Evolutionary conservation across 1,284 basidiomycete genomes (phyloP).

Genomic region (Fistulina hepatica): DNA sequence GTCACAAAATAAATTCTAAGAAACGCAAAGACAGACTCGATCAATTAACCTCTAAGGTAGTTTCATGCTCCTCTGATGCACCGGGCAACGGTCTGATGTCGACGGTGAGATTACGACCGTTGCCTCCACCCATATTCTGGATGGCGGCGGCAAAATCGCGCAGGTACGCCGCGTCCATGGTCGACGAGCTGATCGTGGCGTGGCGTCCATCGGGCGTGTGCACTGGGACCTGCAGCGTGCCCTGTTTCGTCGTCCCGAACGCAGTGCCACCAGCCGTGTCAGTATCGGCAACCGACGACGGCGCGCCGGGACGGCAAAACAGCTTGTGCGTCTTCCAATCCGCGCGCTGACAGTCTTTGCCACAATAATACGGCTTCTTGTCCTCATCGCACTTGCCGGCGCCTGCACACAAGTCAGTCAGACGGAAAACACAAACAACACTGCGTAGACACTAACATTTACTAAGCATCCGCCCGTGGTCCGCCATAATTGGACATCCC

Average conservation of each 20-base stretch:
- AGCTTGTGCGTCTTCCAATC: conserved; percentile 25
- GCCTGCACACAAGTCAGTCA: conserved; percentile 14
- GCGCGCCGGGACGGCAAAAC: conserved; percentile 20
- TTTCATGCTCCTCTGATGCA: too few relatives aligned
- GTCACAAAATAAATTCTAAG: too few relatives aligned
- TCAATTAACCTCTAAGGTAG: too few relatives aligned
- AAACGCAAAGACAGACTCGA: too few relatives aligned
- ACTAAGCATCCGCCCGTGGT: conserved; percentile 19
- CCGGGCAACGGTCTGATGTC: too few relatives aligned
- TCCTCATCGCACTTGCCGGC: conserved; percentile 24
- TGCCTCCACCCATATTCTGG: too few relatives aligned
- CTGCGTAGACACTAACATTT: conserved; percentile 15
- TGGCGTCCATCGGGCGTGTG: neutral
- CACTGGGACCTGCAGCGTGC: neutral
- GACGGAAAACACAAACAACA: neutral
- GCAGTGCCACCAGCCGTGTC: conserved; percentile 1
- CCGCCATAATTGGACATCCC: conserved; percentile 21
- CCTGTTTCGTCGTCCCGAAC: neutral
- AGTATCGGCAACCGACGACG: conserved; percentile 23
- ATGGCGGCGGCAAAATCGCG: too few relatives aligned
- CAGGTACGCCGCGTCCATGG: neutral
- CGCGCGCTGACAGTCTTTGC: conserved; percentile 20
- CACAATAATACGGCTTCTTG: conserved; percentile 26
- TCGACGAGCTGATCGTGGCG: neutral
- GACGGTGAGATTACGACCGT: too few relatives aligned